Evolutionary conservation across 2,329 filamentous ascomycete species (phyloP), one percentile per base, ranked within the genome.

Genomic region (Pseudogymnoascus destructans): DNA sequence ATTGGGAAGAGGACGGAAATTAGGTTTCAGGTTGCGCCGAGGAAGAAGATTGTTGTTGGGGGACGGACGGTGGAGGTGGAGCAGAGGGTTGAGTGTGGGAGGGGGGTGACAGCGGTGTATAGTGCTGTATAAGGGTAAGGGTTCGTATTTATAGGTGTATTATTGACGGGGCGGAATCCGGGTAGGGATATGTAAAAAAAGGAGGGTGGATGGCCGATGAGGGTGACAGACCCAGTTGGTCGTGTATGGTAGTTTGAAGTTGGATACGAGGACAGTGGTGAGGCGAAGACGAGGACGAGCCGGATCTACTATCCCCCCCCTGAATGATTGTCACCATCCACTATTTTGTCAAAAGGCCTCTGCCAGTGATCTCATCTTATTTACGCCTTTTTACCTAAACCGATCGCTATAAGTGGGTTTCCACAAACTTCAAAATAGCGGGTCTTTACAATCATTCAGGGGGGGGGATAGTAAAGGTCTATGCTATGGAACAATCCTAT

Each of bases 81-180:
- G 74, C 92, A 96, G 74, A 84, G 84, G 64, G 84, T 95, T 9
- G 89, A 93, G 70, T 96, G 91, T 69, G 92, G 92, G 15, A 80
- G 87, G 62, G 84, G 81, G 62, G 84, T 91, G 10, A 92, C 87
- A 59, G 89, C 84, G 13, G 85, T 95, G 3, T 97, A 93, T 72
- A 56, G 54, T 3, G 54, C 30, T 21, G 32, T 56, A 8, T 38
- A 23, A 56, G 11, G 30, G 30, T 5, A 15, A 13, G n/a, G 25
- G 25, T 30, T 19, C 32, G 46, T 52, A 52, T 30, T 6, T 17
- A 19, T 32, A 52, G n/a, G 5, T 32, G 46, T 30, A 52, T 52
- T 52, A 17, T 30, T 52, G n/a, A 13, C 46, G 25, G 8, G 9
- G n/a, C n/a, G 19, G n/a, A 5, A n/a, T 52, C n/a, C 5, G 9